Conservation (phyloP, 129 eudicot species). For the Erigeron canadensis region DNA sequence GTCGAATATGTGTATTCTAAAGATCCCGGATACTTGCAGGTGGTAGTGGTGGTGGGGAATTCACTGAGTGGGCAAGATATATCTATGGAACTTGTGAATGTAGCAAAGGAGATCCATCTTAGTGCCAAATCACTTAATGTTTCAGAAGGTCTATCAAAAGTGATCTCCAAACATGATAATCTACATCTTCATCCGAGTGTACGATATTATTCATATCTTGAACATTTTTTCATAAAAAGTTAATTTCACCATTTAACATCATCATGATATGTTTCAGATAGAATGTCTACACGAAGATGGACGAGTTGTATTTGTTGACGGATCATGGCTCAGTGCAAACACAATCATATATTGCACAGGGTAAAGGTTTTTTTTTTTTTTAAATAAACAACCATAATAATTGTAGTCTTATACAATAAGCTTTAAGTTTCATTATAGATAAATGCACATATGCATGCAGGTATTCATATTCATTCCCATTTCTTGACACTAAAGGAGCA, state of each 20-base stretch:
- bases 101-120: conserved; percentile 76
- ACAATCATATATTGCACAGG: conserved; percentile 93
- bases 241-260: neutral
- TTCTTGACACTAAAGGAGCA: conserved; percentile 95
- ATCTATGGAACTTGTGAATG: conserved; percentile 76
- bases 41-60: conserved; percentile 83
- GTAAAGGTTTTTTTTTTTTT: too few relatives aligned
- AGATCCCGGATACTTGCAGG: conserved; percentile 37
- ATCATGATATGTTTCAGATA: conserved; percentile 49
- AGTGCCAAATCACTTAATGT: conserved; percentile 59
- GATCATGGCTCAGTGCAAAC: conserved; percentile 62
- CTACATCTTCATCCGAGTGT: conserved; percentile 76
- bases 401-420: conserved; percentile 13
- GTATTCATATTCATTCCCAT: conserved; percentile 89
- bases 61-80: conserved; percentile 90
- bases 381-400: neutral
- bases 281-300: conserved; percentile 79
- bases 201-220: neutral
- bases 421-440: neutral
- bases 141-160: conserved; percentile 71
- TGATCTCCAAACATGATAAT: conserved; percentile 59
- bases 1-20: neutral
- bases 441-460: conserved; percentile 46
- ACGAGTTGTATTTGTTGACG: conserved; percentile 57
- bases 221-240: neutral